Conservation (phyloP, 352 stramenopile genomes). For the Halophytophthora polymorphica region DNA sequence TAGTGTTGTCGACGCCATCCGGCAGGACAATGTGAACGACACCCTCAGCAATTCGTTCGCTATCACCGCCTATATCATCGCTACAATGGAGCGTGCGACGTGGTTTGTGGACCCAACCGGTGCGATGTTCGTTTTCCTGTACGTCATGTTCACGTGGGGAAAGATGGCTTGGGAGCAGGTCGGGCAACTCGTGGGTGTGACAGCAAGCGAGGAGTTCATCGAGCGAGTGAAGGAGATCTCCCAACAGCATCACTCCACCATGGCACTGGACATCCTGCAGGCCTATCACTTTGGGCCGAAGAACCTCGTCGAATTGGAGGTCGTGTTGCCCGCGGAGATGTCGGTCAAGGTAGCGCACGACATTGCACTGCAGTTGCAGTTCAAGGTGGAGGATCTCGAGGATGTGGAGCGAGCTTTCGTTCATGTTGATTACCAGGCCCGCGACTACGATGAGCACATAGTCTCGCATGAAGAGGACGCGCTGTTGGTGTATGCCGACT, state of each 20-base stretch:
- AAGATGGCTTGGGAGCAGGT: conserved; percentile 92
- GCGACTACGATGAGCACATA: conserved; percentile 72
- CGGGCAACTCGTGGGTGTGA: conserved; percentile 52
- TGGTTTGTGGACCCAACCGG: conserved; percentile 92
- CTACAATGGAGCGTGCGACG: conserved; percentile 34
- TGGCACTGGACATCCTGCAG: conserved; percentile 87
- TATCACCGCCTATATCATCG: conserved; percentile 66
- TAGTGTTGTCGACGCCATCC: conserved; percentile 49
- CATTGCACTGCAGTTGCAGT: conserved; percentile 93
- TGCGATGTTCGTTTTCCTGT: conserved; percentile 91
- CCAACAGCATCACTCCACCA: conserved; percentile 54
- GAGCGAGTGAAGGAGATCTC: conserved; percentile 83
- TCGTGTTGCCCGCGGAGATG: conserved; percentile 89
- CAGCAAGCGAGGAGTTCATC: conserved; percentile 85
- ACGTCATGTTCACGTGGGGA: conserved; percentile 92
- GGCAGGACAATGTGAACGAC: conserved; percentile 95
- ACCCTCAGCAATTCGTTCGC: conserved; percentile 90
- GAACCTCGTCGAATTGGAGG: conserved; percentile 93
- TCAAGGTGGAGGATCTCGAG: conserved; percentile 89
- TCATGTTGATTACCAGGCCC: conserved; percentile 92
- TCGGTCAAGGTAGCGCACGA: conserved; percentile 91
- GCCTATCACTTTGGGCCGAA: conserved; percentile 94
- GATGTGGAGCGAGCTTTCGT: conserved; percentile 94
- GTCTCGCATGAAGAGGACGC: conserved; percentile 52
- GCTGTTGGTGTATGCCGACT: conserved; percentile 45